Evolutionary conservation across 2,329 filamentous ascomycete genomes (phyloP), one percentile per base, ranked within the genome.

Genomic region (Emergomyces orientalis): DNA sequence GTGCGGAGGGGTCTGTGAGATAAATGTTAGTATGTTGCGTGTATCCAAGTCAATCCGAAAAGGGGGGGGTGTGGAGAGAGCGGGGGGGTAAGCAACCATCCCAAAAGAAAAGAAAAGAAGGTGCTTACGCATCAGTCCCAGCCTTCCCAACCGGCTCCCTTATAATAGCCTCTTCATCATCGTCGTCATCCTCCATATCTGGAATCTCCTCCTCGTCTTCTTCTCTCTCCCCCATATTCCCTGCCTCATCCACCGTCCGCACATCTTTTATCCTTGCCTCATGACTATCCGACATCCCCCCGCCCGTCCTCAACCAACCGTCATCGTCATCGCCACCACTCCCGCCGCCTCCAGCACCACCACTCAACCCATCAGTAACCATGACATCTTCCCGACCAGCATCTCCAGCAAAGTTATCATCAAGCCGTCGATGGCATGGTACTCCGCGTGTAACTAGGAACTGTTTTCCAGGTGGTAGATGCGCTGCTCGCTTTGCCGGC

Each of bases 111-210:
- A 59, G 51, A n/a, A 60, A 43, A 59, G 43, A 22, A 57, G 9
- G 56, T 47, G 78, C 84, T 73, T 72, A 87, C 85, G 82, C 80
- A 65, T 81, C 80, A 3, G 79, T 79, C n/a, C 77, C 78, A 22
- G 75, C 76, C 62, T 71, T 69, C 37, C 77, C 78, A 60, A 74
- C 76, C 11, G 85, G 81, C 69, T 96, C 91, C 14, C 89, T 84
- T 71, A 97, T 97, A 73, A 99, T 97, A 54, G 94, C 94, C 76
- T 97, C 92, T 65, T 95, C 92, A 64, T 89, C 87, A 67, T 97
- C 89, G 65, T 91, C 93, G 63, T 97, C 93, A 66, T 97, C 94
- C 73, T 97, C 94, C 91, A 97, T 97, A 73, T 97, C 93, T 0
- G 92, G 93, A 65, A 97, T 97, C 71, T 97, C 93, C 54, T 87